phyloP scores from a whole-genome alignment of 2,329 filamentous ascomycete species.

The Dactylellina sp. region DNA sequence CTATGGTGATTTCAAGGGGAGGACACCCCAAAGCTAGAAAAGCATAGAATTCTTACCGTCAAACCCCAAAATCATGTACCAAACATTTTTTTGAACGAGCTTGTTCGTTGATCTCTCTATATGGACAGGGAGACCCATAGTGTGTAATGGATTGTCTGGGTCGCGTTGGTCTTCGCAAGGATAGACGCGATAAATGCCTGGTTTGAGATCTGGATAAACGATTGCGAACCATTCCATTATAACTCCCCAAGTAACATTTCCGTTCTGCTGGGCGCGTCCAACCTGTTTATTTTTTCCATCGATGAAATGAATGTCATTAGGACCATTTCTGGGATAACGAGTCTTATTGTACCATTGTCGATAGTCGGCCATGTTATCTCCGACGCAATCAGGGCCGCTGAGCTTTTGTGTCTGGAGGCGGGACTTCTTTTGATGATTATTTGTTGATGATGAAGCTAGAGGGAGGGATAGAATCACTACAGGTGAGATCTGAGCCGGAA shows the following conservation, averaged over 20 bases:
- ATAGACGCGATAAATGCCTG: conserved; percentile 16
- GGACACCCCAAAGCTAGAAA: background rate
- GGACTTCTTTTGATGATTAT: too few species aligned
- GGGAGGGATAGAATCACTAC: too few species aligned
- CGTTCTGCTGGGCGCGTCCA: conserved; percentile 24
- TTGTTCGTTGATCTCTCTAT: background rate
- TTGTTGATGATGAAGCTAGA: too few species aligned
- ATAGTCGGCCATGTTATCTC: background rate
- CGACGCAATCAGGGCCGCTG: background rate
- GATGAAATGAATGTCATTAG: conserved; percentile 28
- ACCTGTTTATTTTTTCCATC: conserved; percentile 23
- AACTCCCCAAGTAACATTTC: conserved; percentile 27
- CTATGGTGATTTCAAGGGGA: too few species aligned
- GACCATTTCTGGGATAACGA: background rate
- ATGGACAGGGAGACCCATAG: conserved; percentile 3
- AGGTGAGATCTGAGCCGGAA: too few species aligned
- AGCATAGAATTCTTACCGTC: conserved; percentile 6
- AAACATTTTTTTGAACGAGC: conserved; percentile 1
- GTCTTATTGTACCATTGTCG: background rate
- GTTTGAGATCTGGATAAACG: conserved; percentile 25
- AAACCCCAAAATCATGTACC: conserved; percentile 13
- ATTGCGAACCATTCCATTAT: conserved; percentile 27
- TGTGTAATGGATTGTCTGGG: conserved; percentile 10
- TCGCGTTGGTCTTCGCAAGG: background rate
- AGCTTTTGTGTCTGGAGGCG: too few species aligned